Conservation (phyloP, 768 basidiomycete species). For the Mycena metata region DNA sequence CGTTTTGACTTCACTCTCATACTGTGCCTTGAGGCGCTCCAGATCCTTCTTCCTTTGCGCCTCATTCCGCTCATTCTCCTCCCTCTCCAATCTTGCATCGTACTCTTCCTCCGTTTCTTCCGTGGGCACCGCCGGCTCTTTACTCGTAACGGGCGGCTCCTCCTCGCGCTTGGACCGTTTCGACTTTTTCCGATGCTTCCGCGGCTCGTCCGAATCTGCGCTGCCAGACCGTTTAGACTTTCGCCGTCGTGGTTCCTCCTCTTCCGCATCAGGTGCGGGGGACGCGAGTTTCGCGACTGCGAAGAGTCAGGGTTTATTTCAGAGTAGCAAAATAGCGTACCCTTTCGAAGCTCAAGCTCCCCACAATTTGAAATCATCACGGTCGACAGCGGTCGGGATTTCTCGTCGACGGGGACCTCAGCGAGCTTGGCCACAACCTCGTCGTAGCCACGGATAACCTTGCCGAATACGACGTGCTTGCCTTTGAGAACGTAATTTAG, state of each 20-base stretch:
- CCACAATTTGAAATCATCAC: constrained; percentile 84
- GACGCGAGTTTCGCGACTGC: constrained; percentile 32
- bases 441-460: constrained; percentile 63
- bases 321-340: constrained; percentile 24
- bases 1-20: constrained; percentile 48
- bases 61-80: constrained; percentile 72
- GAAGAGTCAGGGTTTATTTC: background rate
- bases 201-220: constrained; percentile 41
- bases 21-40: constrained; percentile 58
- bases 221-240: constrained; percentile 44
- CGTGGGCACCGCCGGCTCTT: constrained; percentile 35
- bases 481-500: constrained; percentile 40
- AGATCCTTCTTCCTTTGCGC: constrained; percentile 62
- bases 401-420: constrained; percentile 77
- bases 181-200: constrained; percentile 43
- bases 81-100: constrained; percentile 74
- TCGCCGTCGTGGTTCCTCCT: constrained; percentile 25
- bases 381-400: constrained; percentile 77
- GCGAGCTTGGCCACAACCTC: constrained; percentile 71
- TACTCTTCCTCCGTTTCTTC: constrained; percentile 82
- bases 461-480: constrained; percentile 67
- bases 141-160: constrained; percentile 23
- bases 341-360: constrained; percentile 80
- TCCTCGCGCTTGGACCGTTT: constrained; percentile 30
- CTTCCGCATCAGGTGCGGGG: constrained; percentile 22